Evolutionary conservation across 2,329 filamentous ascomycete genomes (phyloP).

Genomic region (Fusarium floridanum): DNA sequence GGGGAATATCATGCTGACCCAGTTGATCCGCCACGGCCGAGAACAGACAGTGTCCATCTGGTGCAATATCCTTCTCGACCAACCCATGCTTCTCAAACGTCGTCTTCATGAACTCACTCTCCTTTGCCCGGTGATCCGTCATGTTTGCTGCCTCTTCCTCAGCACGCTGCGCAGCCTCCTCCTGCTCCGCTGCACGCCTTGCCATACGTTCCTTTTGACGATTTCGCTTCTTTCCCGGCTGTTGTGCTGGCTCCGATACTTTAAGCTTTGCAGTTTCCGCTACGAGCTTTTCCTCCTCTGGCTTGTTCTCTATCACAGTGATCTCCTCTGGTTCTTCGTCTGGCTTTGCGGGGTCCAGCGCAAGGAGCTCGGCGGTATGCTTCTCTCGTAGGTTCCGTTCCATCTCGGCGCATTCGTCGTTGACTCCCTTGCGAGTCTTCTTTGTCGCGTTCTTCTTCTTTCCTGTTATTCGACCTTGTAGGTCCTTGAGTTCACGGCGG

Average conservation of each 20-base stretch:
- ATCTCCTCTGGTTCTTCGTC: conserved; percentile 27
- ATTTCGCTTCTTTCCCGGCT: conserved; percentile 79
- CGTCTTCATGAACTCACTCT: conserved; percentile 77
- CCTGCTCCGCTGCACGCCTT: conserved; percentile 86
- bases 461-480: conserved; percentile 86
- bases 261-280: conserved; percentile 41
- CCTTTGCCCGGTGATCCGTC: conserved; percentile 78
- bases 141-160: conserved; percentile 80
- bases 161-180: conserved; percentile 75
- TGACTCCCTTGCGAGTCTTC: conserved; percentile 81
- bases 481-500: conserved; percentile 87
- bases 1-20: conserved; percentile 61
- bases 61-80: conserved; percentile 81
- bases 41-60: conserved; percentile 96
- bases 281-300: conserved; percentile 29
- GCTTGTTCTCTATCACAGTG: conserved; percentile 14
- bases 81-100: conserved; percentile 75
- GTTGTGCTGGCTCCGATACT: conserved; percentile 36
- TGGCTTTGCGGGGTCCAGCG: conserved; percentile 50
- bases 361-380: conserved; percentile 72
- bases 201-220: conserved; percentile 92
- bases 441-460: conserved; percentile 99
- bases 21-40: conserved; percentile 91
- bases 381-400: conserved; percentile 75
- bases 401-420: conserved; percentile 79